phyloP scores from a whole-genome alignment of 2,329 filamentous ascomycete species.

The Botrytis deweyae region DNA sequence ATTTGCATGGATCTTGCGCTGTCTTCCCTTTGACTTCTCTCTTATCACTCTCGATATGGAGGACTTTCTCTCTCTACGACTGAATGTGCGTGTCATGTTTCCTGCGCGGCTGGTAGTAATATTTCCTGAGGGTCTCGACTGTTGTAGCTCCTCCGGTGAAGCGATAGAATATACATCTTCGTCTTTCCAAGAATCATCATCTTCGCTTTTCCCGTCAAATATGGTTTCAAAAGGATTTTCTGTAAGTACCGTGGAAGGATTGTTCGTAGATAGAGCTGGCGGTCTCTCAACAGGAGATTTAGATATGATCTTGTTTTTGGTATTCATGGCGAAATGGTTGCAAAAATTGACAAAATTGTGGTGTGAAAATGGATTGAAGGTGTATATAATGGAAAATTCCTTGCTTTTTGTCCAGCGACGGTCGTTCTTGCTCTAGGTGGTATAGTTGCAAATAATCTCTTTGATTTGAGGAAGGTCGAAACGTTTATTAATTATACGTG shows the following conservation, averaged over 20 bases:
- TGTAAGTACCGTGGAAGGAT: conserved; percentile 22
- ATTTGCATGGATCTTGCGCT: conserved; percentile 59
- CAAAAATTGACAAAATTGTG: conserved; percentile 21
- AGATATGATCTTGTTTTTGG: conserved; percentile 22
- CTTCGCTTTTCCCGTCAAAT: conserved; percentile 32
- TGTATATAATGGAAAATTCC: background rate
- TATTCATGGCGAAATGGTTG: conserved; percentile 22
- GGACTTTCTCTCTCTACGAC: conserved; percentile 32
- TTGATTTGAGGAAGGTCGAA: conserved; percentile 15
- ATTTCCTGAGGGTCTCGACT: conserved; percentile 26
- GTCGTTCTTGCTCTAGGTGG: conserved; percentile 11
- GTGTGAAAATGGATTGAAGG: conserved; percentile 4
- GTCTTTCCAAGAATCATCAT: conserved; percentile 39
- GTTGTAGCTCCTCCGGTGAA: conserved; percentile 15
- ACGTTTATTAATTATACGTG: conserved; percentile 11
- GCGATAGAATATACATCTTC: conserved; percentile 23
- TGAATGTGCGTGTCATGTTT: conserved; percentile 24
- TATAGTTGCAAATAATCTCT: background rate
- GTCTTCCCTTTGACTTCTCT: conserved; percentile 58
- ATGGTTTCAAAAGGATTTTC: conserved; percentile 33
- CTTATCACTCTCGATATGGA: conserved; percentile 42
- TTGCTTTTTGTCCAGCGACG: background rate
- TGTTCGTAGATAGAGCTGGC: conserved; percentile 20
- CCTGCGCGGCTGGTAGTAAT: conserved; percentile 24
- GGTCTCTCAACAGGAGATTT: conserved; percentile 2